These are phyloP conservation scores for Elsinoe australis DNA, from an alignment of 2,329 filamentous ascomycete species.

Conservation along the genomic window DNA sequence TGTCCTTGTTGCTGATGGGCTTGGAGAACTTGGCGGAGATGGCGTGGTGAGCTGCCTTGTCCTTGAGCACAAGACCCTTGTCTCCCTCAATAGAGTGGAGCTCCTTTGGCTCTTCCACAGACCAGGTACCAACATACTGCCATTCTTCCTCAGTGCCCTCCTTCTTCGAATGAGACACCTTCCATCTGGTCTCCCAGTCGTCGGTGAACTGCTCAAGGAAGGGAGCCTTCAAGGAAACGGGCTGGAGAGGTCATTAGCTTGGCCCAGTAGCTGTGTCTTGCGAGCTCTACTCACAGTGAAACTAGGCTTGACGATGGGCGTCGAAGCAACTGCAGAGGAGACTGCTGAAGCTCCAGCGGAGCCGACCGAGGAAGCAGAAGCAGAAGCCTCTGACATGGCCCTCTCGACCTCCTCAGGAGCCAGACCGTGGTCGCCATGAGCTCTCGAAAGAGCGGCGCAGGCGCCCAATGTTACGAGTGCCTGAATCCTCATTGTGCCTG, in stretches of 20 bases:
- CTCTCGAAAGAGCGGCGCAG: conserved; percentile 63
- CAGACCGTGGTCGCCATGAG: conserved; percentile 37
- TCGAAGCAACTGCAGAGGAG: conserved; percentile 37
- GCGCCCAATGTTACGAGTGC: conserved; percentile 63
- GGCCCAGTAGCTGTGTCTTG: neutral
- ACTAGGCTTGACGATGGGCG: conserved; percentile 56
- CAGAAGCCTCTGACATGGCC: conserved; percentile 32
- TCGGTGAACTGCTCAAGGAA: conserved; percentile 99
- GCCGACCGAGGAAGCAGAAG: conserved; percentile 11
- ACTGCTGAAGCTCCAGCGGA: conserved; percentile 5
- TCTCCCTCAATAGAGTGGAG: conserved; percentile 91
- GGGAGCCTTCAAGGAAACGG: conserved; percentile 77
- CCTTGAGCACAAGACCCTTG: conserved; percentile 97
- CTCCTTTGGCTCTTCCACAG: conserved; percentile 85
- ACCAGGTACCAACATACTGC: conserved; percentile 95
- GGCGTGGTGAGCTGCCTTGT: conserved; percentile 94
- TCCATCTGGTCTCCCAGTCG: conserved; percentile 91
- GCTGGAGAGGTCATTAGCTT: conserved; percentile 46
- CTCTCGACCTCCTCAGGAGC: conserved; percentile 61
- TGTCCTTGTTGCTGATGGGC: conserved; percentile 93
- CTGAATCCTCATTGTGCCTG: conserved; percentile 70
- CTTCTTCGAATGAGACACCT: conserved; percentile 95
- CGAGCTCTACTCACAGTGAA: conserved; percentile 68
- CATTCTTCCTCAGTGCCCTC: conserved; percentile 80
- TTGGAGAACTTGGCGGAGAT: conserved; percentile 98